Percentiles rank a stretch among this genome's conserved stretches.
phyloP scores from a whole-genome alignment of 441 rosid species.

The Bocquillonia castaneifolia region DNA sequence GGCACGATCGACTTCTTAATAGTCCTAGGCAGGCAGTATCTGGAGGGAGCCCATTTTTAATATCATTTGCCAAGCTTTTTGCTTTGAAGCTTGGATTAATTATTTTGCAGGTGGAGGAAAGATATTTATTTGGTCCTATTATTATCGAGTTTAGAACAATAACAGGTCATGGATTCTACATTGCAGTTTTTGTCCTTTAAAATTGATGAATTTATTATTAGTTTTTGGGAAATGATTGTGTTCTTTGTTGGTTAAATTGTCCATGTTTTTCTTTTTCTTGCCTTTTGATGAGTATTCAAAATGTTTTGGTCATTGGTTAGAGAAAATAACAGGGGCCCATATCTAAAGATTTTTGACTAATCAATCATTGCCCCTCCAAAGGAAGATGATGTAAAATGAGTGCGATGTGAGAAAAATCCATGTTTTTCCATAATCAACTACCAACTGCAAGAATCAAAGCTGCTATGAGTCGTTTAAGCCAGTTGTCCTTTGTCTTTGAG shows the following conservation, averaged over 20 bases:
- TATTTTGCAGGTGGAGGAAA: conserved; percentile 22
- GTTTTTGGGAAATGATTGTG: not conserved
- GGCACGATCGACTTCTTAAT: conserved; percentile 9
- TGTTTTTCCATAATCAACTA: too few species aligned
- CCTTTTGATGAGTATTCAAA: not conserved
- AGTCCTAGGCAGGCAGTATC: conserved; percentile 10
- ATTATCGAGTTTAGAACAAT: conserved; percentile 29
- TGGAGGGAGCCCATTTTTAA: not conserved
- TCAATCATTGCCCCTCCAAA: not conserved
- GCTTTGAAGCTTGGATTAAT: conserved; percentile 23
- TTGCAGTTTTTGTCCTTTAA: too few species aligned
- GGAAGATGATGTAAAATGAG: too few species aligned
- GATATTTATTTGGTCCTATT: conserved; percentile 17
- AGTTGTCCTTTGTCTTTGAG: too few species aligned
- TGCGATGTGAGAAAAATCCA: too few species aligned
- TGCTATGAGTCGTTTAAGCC: too few species aligned
- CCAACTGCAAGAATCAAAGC: too few species aligned
- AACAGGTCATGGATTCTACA: conserved; percentile 7
- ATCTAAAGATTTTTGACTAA: not conserved
- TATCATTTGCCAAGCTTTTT: conserved; percentile 15
- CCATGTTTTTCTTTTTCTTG: not conserved
- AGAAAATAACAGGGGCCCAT: not conserved
- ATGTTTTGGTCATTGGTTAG: not conserved
- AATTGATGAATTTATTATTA: not conserved
- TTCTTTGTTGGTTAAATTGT: not conserved